Base-by-base conservation (phyloP, 768 basidiomycete species). In the Tulasnella sp. region DNA sequence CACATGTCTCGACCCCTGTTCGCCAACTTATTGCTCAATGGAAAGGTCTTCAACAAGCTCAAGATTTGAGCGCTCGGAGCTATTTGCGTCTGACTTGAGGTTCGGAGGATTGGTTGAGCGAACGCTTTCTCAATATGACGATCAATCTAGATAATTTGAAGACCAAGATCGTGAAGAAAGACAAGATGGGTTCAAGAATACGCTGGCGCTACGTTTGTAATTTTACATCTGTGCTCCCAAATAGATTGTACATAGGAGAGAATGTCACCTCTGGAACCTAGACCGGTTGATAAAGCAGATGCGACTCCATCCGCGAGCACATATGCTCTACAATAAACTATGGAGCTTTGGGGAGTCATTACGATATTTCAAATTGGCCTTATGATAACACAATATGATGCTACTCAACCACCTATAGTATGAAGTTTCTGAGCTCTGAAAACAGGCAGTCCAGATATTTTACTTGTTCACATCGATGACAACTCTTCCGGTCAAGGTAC, bases 401-500 rank as follows among this genome's bases (percentile, higher is more conserved):
- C n/a, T n/a, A n/a, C n/a, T n/a, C n/a, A n/a, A n/a, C n/a, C n/a
- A n/a, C n/a, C n/a, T n/a, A n/a, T n/a, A n/a, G n/a, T n/a, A n/a
- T n/a, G n/a, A n/a, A n/a, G n/a, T n/a, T n/a, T n/a, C n/a, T n/a
- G n/a, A n/a, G n/a, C n/a, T n/a, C n/a, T n/a, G n/a, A n/a, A n/a
- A n/a, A n/a, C n/a, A n/a, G n/a, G n/a, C n/a, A n/a, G n/a, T n/a
- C n/a, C n/a, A n/a, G n/a, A 38, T 38, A 38, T 15, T 15, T 38
- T 15, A 38, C 5, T 5, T 15, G 15, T 38, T 38, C 7, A 38
- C 46, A n/a, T 68, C 63, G 41, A 69, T 62, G 8, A 68, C 67
- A 57, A 67, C 48, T 15, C 68, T 54, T 4, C 81, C 82, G 25
- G 75, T 76, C 60, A 79, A 65, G 49, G 65, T 73, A 50, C 75